phyloP scores from a whole-genome alignment of 179 eudicot genomes.

The Spergularia azorica region DNA sequence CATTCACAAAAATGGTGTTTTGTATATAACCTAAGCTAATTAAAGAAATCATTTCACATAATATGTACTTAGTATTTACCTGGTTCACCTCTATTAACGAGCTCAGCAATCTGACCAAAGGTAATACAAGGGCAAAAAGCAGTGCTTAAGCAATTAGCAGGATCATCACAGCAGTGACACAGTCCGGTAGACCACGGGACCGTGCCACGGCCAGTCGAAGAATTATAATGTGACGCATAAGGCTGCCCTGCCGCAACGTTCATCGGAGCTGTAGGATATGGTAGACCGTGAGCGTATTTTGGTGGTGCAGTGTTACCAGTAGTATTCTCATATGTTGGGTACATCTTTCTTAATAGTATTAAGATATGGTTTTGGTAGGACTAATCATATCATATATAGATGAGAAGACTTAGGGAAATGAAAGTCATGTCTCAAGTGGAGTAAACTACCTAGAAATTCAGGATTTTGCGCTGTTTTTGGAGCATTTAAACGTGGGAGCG shows the following conservation, averaged over 20 bases:
- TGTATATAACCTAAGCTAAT: no score
- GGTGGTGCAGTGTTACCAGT: constrained; percentile 5
- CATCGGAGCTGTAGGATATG: constrained; percentile 31
- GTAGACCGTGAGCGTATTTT: constrained; percentile 17
- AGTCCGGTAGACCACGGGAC: constrained; percentile 40
- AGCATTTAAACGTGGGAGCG: constrained; percentile 28
- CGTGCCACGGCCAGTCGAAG: neutral
- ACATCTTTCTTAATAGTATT: neutral
- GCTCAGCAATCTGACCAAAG: constrained; percentile 46
- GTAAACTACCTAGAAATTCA: constrained; percentile 25
- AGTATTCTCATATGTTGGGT: constrained; percentile 20
- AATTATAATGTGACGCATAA: constrained; percentile 12
- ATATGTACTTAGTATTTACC: constrained; percentile 10
- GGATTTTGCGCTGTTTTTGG: constrained; percentile 14
- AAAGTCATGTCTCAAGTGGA: neutral
- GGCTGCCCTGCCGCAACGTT: constrained; percentile 30
- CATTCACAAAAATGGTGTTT: no score
- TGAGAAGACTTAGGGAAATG: neutral
- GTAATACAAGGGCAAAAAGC: constrained; percentile 43
- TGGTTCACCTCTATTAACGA: constrained; percentile 35
- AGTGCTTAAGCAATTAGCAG: constrained; percentile 44
- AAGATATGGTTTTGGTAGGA: neutral
- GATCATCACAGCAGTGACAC: constrained; percentile 50
- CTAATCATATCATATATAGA: neutral
- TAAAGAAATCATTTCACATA: no score